Evolutionary conservation across 1,284 basidiomycete genomes (phyloP).

Genomic region (Irpex lacteus): DNA sequence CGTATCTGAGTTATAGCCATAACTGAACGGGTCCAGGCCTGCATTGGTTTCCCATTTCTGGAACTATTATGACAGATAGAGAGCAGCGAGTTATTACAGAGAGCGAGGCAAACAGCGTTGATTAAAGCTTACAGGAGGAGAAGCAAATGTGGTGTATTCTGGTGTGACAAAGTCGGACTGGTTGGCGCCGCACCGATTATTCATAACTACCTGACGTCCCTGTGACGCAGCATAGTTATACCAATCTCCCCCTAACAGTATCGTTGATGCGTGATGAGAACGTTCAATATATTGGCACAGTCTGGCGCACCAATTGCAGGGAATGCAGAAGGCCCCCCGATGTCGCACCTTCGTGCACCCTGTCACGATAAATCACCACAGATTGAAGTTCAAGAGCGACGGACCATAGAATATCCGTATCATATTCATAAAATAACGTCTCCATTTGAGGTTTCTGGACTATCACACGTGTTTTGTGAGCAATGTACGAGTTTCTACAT

Average conservation of each 20-base stretch:
- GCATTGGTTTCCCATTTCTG: slow-evolving; percentile 56
- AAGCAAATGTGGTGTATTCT: slow-evolving; percentile 50
- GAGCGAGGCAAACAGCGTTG: too few relatives aligned
- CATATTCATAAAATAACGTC: slow-evolving; percentile 47
- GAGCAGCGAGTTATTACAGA: not conserved
- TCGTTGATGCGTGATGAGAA: slow-evolving; percentile 24
- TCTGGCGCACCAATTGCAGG: slow-evolving; percentile 14
- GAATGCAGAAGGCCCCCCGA: slow-evolving; percentile 43
- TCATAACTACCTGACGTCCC: slow-evolving; percentile 53
- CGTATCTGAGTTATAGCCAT: slow-evolving; percentile 24
- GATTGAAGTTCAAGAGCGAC: slow-evolving; percentile 18
- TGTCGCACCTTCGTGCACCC: slow-evolving; percentile 48
- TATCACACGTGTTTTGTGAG: not conserved
- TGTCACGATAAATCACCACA: not conserved
- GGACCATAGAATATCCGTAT: slow-evolving; percentile 53
- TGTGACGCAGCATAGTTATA: slow-evolving; percentile 46
- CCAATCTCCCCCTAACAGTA: slow-evolving; percentile 29
- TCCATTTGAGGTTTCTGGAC: slow-evolving; percentile 57
- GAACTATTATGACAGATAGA: not conserved
- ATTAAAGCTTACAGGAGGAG: slow-evolving; percentile 30
- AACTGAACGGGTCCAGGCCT: slow-evolving; percentile 48
- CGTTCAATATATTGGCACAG: not conserved
- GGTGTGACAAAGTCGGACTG: slow-evolving; percentile 55
- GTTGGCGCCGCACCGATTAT: slow-evolving; percentile 48
- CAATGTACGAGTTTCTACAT: not conserved